Evolutionary conservation across 2,329 filamentous ascomycete genomes (phyloP), one percentile per base, ranked within the genome.

Genomic region (Monascus ruber): DNA sequence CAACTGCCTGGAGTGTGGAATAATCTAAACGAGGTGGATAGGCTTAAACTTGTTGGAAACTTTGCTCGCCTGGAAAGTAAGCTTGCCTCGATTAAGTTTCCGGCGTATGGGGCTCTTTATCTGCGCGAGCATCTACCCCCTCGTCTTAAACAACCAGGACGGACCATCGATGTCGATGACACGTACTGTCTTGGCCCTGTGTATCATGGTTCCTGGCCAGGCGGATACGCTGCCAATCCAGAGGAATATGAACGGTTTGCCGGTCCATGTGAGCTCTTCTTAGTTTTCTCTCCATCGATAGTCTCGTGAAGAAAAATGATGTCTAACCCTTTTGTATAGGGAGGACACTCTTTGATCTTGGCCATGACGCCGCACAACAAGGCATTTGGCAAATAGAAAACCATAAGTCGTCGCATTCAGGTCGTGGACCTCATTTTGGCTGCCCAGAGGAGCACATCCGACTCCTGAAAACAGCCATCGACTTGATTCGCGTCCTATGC

Each of bases 1-100:
- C 50, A 55, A 33, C 42, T 64, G 9, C 49, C 47, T 34, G 47
- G 47, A 4, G 46, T 47, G 5, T 64, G 57, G 58, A 47, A 42
- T 8, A 34, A 42, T 2, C 49, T 63, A 45, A 42, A 39, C 24
- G 36, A 47, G 11, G 26, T 39, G 5, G 42, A 55, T 4, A 43
- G 47, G 31, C 45, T 54, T 4, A 33, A 40, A 34, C 39, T 65
- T n/a, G 45, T 58, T 1, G 47, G 48, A 36, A 42, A 51, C 9
- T 42, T 64, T 35, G 50, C 47, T 7, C 33, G 43, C 26, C 44
- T 54, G 11, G 56, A 59, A 36, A 49, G 33, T n/a, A 34, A 51
- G 4, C 50, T 59, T 40, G 42, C 53, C 0, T 41, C 40, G 6
- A 43, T 56, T n/a, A 36, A 41, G 4, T 54, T 62, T 24, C 49